Evolutionary conservation across 2,329 filamentous ascomycete species (phyloP).

Genomic region (Coniochaeta sp.): DNA sequence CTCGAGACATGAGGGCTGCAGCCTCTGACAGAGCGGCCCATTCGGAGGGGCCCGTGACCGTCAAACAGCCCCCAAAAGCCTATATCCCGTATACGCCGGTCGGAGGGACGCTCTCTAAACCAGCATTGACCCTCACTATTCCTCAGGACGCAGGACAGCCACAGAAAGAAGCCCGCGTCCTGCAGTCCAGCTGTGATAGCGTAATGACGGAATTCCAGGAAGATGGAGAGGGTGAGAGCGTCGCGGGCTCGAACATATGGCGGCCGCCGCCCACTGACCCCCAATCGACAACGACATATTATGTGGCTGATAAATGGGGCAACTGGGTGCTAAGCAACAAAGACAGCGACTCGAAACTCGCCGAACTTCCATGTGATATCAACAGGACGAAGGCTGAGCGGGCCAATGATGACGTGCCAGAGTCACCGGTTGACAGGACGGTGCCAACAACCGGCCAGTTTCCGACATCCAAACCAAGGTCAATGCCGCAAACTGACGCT

Average conservation of each 20-base stretch:
- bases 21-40: no score
- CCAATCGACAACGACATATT: constrained; percentile 37
- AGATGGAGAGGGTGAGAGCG: constrained; percentile 30
- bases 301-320: constrained; percentile 43
- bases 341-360: constrained; percentile 17
- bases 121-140: constrained; percentile 34
- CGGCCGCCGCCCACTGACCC: constrained; percentile 39
- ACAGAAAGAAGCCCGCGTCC: constrained; percentile 5
- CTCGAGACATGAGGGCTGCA: background rate
- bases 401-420: background rate
- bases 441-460: background rate
- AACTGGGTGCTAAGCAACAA: constrained; percentile 45
- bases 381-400: constrained; percentile 9
- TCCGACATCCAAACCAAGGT: background rate
- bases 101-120: constrained; percentile 21
- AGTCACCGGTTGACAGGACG: background rate
- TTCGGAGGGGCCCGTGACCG: constrained; percentile 13
- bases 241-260: constrained; percentile 39
- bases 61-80: constrained; percentile 9
- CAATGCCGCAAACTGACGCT: background rate
- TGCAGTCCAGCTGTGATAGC: constrained; percentile 26
- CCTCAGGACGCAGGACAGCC: constrained; percentile 10
- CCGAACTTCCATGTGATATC: constrained; percentile 15
- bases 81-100: constrained; percentile 9
- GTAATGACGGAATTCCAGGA: constrained; percentile 47